Evolutionary conservation across 768 basidiomycete species (phyloP).

Genomic region (Gyrodon lividus): DNA sequence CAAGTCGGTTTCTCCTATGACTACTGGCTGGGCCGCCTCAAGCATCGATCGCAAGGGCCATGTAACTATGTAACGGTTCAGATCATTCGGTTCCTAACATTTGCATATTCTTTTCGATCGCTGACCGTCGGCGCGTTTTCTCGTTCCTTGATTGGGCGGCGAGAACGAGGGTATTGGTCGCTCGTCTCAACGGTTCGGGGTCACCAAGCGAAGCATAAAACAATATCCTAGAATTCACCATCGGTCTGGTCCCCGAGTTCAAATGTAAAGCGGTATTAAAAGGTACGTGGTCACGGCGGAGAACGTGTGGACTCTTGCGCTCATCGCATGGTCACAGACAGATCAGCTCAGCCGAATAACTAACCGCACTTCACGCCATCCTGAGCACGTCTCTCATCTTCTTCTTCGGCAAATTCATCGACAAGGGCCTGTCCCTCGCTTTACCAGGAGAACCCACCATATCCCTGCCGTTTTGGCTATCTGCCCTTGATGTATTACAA

Average conservation of each 20-base stretch:
- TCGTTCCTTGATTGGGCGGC: conserved; percentile 41
- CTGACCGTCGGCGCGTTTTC: not conserved
- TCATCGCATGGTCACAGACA: not conserved
- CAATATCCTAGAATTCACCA: not conserved
- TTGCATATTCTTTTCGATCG: not conserved
- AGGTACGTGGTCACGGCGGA: not conserved
- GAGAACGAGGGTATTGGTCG: conserved; percentile 41
- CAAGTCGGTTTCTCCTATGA: conserved; percentile 26
- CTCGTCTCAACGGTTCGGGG: conserved; percentile 25
- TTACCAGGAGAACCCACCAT: conserved; percentile 53
- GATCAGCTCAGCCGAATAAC: conserved; percentile 41
- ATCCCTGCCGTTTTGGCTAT: conserved; percentile 59
- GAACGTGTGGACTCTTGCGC: not conserved
- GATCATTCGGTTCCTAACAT: conserved; percentile 5
- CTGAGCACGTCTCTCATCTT: conserved; percentile 65
- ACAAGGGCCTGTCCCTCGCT: conserved; percentile 48
- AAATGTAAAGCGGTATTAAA: not conserved
- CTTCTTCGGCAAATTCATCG: conserved; percentile 62
- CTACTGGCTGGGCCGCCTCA: conserved; percentile 72
- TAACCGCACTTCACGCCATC: conserved; percentile 65
- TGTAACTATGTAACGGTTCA: conserved; percentile 56
- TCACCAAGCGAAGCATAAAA: not conserved
- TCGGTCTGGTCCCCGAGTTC: not conserved
- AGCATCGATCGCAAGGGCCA: conserved; percentile 56
- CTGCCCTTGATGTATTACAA: conserved; percentile 71